Evolutionary conservation across 2,329 filamentous ascomycete species (phyloP).

Genomic region (Pyrenophora seminiperda): DNA sequence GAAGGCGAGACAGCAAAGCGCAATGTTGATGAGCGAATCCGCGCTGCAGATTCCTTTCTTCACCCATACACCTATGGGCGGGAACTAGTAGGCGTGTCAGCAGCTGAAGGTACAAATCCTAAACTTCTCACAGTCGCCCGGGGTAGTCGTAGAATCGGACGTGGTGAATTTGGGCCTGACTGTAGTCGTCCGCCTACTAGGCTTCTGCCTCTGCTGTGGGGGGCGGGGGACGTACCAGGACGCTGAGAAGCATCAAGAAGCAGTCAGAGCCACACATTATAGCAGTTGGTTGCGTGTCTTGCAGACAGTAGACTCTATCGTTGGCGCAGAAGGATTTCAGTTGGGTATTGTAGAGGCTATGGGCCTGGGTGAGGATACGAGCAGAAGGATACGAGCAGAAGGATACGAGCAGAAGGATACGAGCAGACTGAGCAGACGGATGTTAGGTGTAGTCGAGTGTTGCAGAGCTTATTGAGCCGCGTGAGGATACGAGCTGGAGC

Average conservation of each 20-base stretch:
- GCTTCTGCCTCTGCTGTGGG: conserved; percentile 17
- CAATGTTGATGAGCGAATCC: conserved; percentile 93
- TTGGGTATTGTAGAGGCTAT: conserved; percentile 5
- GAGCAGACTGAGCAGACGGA: no score
- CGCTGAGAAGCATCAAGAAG: conserved; percentile 64
- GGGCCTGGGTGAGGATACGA: no score
- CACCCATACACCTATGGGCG: conserved; percentile 76
- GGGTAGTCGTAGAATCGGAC: no score
- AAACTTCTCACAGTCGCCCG: no score
- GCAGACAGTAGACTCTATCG: neutral
- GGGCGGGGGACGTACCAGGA: conserved; percentile 56
- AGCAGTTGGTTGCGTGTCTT: conserved; percentile 4
- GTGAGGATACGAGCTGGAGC: no score
- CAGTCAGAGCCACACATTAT: conserved; percentile 65
- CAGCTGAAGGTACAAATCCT: neutral
- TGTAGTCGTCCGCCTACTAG: no score
- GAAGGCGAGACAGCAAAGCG: conserved; percentile 67
- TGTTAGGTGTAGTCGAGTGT: no score
- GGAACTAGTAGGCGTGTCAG: conserved; percentile 13
- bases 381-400: no score
- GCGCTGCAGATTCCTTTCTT: conserved; percentile 91
- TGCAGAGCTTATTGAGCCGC: no score
- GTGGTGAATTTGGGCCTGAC: no score
- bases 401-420: no score
- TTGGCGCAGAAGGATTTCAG: neutral